Percentiles rank a stretch among this genome's conserved stretches.
Evolutionary conservation across 208 protist genomes (phyloP).

Genomic region (Vickermania spadyakhi): DNA sequence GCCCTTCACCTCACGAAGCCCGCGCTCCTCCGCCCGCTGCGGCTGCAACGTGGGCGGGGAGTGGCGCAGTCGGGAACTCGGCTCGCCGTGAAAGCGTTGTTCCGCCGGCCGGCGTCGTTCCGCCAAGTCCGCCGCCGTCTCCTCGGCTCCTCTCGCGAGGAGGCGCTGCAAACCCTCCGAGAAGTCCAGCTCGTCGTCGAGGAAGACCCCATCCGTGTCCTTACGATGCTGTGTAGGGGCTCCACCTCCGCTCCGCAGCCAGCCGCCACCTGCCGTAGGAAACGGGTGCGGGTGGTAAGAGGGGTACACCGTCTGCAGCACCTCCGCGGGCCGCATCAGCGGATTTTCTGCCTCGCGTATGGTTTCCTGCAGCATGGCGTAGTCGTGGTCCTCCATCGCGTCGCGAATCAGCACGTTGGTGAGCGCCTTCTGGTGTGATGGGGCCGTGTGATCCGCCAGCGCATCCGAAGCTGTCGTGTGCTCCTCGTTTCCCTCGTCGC

Average conservation of each 20-base stretch:
- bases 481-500: too few species aligned
- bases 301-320: not conserved
- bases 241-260: not conserved
- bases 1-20: too few species aligned
- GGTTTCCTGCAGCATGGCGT: slow-evolving; percentile 2
- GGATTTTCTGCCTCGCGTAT: not conserved
- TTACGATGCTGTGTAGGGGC: not conserved
- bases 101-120: not conserved
- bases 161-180: not conserved
- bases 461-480: too few species aligned
- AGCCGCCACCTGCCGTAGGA: too few species aligned
- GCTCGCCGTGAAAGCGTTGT: not conserved
- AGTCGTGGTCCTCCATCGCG: slow-evolving; percentile 5
- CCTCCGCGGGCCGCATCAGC: not conserved
- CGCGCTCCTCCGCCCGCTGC: too few species aligned
- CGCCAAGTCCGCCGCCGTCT: not conserved
- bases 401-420: not conserved
- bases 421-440: not conserved
- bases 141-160: not conserved
- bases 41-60: too few species aligned
- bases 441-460: too few species aligned
- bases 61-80: not conserved
- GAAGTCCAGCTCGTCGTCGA: too few species aligned
- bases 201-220: too few species aligned
- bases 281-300: too few species aligned